Base-by-base conservation (phyloP, 2,329 filamentous ascomycete genomes). In the Exutisphaerella laricina region DNA sequence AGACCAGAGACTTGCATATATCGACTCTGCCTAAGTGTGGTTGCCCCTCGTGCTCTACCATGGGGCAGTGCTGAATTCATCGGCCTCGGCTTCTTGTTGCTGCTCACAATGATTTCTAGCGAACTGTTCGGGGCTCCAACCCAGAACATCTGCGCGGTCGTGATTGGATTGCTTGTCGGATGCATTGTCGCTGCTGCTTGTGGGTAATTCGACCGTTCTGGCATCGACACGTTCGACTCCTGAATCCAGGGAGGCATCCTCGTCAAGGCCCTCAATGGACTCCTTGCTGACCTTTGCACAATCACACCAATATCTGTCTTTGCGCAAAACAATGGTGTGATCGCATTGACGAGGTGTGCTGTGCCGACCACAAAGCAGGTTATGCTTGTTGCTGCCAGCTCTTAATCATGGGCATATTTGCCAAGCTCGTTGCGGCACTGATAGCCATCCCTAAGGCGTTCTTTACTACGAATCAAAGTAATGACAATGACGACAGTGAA, bases 281-380 rank as follows among this genome's bases (percentile, higher is more conserved):
- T 88, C 50, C 69, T 90, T 12, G 84, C 85, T 12, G 84, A 80
- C 1, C 74, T 92, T 22, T 84, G 81, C 69, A 90, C 85, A 35
- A 85, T 87, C 53, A 85, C 84, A 0, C 85, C 85, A 21, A 85
- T 89, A 78, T 82, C 79, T 1, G 84, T 81, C 1, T 89, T 89
- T 54, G 85, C 85, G 0, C 85, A 89, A 63, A 90, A 90, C 69
- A 89, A 90, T 61, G 85, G 85, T 25, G 84, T 90, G 39, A 89
- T 92, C 48, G 83, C 85, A 0, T 71, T 92, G 32, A 92, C 86
- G 0, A 77, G 85, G 12, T 90, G 85, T 61, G 86, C 86, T n/a
- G n/a, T n/a, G n/a, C n/a, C 1, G 90, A 88, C 62, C 78, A 86
- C 41, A 84, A 80, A 34, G 87, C 85, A 4, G 87, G 87, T 4